Base-by-base conservation (phyloP, 2,329 filamentous ascomycete species). In the Graphium sp. region DNA sequence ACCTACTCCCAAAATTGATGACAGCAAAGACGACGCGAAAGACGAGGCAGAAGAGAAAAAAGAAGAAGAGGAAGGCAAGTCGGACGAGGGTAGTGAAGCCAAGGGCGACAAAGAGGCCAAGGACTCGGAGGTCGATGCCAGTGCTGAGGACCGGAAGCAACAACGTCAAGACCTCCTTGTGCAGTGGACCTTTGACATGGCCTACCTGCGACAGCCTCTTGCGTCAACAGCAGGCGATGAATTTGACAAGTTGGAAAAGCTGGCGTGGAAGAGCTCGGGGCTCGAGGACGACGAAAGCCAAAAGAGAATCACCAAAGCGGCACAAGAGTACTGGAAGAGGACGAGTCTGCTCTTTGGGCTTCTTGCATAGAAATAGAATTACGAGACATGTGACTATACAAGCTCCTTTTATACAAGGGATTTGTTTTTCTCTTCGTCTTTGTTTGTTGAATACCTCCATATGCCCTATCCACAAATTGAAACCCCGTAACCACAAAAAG, bases 271-370 rank as follows among this genome's bases (percentile, higher is more conserved):
- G 21, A 57, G 51, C 22, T 54, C 56, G 2, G 61, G 58, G 3
- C 41, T 75, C 6, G 62, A 62, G 1, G 45, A 63, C 4, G 57
- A 63, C 17, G 48, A 57, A 8, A 53, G 49, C 5, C 55, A 53
- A 11, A 50, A 61, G 24, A 67, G 67, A 35, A 48, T 91, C 21
- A 50, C 45, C 38, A 78, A 75, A 48, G 56, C 62, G 11, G 69
- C 81, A 5, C 57, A 62, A 25, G 81, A 85, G 29, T 91, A 89
- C 48, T 89, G 81, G 72, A 81, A 77, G 55, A 71, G 78, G 42
- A 89, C 80, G 8, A 75, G 68, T 47, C 50, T 94, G 36, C 50
- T 94, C 16, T 93, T 94, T 52, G 83, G 79, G 3, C 54, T 92
- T 32, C 52, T 94, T 37, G 62, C 60, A 38, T 62, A 27, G n/a